Evolutionary conservation across 768 basidiomycete species (phyloP), one percentile per base, ranked within the genome.

Genomic region (Xanthoconium stramineum): DNA sequence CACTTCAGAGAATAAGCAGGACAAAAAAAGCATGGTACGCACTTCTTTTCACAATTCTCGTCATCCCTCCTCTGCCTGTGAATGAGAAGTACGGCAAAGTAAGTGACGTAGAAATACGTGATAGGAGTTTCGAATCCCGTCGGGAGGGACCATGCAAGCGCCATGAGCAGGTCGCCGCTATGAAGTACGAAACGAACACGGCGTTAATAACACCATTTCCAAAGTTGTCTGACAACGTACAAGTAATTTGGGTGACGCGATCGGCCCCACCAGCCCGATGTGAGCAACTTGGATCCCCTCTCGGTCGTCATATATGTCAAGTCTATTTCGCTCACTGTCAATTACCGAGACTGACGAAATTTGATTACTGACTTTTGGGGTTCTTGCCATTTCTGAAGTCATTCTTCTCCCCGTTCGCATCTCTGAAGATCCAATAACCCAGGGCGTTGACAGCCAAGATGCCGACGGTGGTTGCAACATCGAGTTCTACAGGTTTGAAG

Each of bases 221-320:
- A 37, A 14, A 37, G 35, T 13, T 24, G 14, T 44, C 14, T 28
- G 19, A 14, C 32, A 47, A 72, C 83, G 53, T 60, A 88, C 88
- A 92, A 67, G 72, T 95, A 95, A 64, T 95, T 94, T 1, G 97
- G 97, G 72, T 99, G 97, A 39, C 91, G 82, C 0, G 90, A 95
- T 48, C 81, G 73, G 10, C 95, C 96, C 97, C 97, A 99, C 97
- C 97, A 98, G 8, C 97, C 97, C 5, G 91, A 91, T 30, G 86
- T 96, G 29, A 99, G 80, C 35, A 99, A 79, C 70, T 93, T 97
- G 3, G 91, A 87, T 14, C 97, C 97, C 17, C 84, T 82, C 60
- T 85, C 81, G 2, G 97, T 98, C 40, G 83, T 78, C 69, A 98
- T 83, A 66, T 75, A 95, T 59, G 80, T 74, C 19, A 96, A 76